These are phyloP conservation scores for Colletotrichum sp. DNA, from an alignment of 2,329 filamentous ascomycete species.

Conservation along the genomic window DNA sequence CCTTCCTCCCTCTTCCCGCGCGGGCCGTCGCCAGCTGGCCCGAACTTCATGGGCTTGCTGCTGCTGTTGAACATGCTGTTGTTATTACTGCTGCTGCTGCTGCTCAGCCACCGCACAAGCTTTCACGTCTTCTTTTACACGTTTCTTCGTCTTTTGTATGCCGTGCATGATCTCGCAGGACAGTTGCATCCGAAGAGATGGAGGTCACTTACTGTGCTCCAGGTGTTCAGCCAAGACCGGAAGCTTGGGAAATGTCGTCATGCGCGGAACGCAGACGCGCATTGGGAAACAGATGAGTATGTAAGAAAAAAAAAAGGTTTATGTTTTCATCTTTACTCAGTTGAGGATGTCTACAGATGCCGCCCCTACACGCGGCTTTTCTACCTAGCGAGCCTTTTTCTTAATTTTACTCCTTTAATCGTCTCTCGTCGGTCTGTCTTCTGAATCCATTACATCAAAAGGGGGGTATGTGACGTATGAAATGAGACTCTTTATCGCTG, in stretches of 20 bases:
- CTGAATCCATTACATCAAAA: not conserved
- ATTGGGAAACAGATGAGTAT: not conserved
- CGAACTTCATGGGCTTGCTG: not conserved
- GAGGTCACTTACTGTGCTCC: not conserved
- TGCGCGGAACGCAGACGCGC: not conserved
- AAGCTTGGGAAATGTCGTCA: not conserved
- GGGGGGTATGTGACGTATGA: not conserved
- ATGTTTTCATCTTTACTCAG: not conserved
- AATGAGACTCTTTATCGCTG: not conserved
- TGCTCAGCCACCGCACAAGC: not conserved
- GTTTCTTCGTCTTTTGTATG: not conserved
- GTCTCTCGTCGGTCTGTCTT: not conserved
- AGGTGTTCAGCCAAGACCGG: not conserved
- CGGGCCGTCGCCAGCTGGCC: not conserved
- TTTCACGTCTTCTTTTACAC: not conserved
- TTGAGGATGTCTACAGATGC: conserved; percentile 4
- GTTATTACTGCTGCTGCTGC: not conserved
- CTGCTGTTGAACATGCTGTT: not conserved
- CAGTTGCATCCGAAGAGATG: not conserved
- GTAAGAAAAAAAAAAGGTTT: not conserved
- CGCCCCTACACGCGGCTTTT: not conserved
- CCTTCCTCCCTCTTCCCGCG: not conserved
- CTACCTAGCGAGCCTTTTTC: not conserved
- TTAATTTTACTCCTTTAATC: not conserved
- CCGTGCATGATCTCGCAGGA: not conserved